phyloP scores from a whole-genome alignment of 2,329 filamentous ascomycete genomes.

The Aspergillus japonicus region DNA sequence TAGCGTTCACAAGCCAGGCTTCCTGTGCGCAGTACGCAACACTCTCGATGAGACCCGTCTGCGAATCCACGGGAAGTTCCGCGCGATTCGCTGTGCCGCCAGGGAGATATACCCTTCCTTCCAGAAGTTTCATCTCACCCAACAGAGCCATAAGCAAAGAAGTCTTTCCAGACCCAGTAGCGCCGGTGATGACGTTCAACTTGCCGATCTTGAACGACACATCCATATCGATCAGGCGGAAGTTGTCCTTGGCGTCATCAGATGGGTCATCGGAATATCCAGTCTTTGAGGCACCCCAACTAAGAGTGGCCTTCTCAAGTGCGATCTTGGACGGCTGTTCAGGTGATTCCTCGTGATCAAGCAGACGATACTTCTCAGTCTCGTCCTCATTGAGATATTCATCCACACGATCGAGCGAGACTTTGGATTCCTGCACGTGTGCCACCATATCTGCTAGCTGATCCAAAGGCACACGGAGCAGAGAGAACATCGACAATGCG shows the following conservation, averaged over 20 bases:
- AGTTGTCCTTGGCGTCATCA: constrained; percentile 68
- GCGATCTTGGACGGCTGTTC: constrained; percentile 74
- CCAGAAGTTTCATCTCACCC: constrained; percentile 88
- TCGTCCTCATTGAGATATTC: constrained; percentile 91
- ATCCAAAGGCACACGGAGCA: constrained; percentile 88
- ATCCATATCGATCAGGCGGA: constrained; percentile 79
- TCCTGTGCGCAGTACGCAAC: constrained; percentile 96
- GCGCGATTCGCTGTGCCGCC: constrained; percentile 77
- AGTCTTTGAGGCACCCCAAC: constrained; percentile 69
- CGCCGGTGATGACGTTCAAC: constrained; percentile 88
- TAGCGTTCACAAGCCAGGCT: constrained; percentile 94
- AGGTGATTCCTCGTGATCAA: constrained; percentile 69
- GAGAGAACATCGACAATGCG: constrained; percentile 89
- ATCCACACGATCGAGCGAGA: constrained; percentile 94
- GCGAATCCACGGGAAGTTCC: constrained; percentile 75
- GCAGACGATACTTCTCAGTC: constrained; percentile 89
- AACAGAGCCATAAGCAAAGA: constrained; percentile 93
- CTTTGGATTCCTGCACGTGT: constrained; percentile 94
- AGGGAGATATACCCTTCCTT: constrained; percentile 79
- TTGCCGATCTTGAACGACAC: constrained; percentile 80
- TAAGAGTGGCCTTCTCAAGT: constrained; percentile 79
- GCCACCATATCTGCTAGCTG: constrained; percentile 98
- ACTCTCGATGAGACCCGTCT: constrained; percentile 84
- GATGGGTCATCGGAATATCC: constrained; percentile 57
- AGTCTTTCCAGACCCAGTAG: constrained; percentile 93